phyloP scores from a whole-genome alignment of 2,329 filamentous ascomycete species.

The Alternaria alternata region DNA sequence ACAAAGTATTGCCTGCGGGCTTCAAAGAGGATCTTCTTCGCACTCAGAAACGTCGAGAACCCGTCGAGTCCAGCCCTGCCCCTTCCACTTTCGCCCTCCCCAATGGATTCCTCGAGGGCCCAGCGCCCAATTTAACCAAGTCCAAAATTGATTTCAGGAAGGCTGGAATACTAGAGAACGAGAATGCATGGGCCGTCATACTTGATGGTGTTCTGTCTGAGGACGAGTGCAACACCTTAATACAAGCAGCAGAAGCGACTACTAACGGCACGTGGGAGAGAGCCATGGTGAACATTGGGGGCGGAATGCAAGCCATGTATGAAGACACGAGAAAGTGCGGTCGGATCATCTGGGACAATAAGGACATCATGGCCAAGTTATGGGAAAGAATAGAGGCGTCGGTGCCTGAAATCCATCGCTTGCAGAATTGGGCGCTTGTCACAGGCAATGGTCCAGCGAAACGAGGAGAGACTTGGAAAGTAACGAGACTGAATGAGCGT shows the following conservation, averaged over 20 bases:
- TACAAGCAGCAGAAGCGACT: constrained; percentile 43
- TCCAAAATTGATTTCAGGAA: constrained; percentile 63
- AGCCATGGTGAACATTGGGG: constrained; percentile 73
- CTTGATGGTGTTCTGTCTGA: constrained; percentile 70
- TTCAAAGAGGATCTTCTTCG: neutral
- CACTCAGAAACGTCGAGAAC: neutral
- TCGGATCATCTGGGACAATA: constrained; percentile 78
- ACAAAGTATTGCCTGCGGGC: neutral
- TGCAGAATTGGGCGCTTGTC: constrained; percentile 48
- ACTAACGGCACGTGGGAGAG: constrained; percentile 64
- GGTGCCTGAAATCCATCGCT: constrained; percentile 59
- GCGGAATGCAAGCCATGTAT: constrained; percentile 65
- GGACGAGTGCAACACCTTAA: constrained; percentile 64
- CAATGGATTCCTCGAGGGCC: constrained; percentile 57
- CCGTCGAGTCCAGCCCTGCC: neutral
- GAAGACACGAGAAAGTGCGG: constrained; percentile 72
- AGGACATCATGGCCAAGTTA: constrained; percentile 68
- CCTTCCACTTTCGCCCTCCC: constrained; percentile 52
- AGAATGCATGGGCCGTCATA: constrained; percentile 65
- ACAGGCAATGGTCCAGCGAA: constrained; percentile 57
- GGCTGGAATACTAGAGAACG: constrained; percentile 61
- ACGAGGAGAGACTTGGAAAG: constrained; percentile 54
- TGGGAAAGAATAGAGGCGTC: constrained; percentile 64
- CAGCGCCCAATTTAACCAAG: constrained; percentile 58
- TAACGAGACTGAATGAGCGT: constrained; percentile 70